A percentile compares a stretch with the other conserved stretches of the same genome.
Evolutionary conservation across 2,329 filamentous ascomycete genomes (phyloP).

Genomic region (Arthrobotrys entomopaga): DNA sequence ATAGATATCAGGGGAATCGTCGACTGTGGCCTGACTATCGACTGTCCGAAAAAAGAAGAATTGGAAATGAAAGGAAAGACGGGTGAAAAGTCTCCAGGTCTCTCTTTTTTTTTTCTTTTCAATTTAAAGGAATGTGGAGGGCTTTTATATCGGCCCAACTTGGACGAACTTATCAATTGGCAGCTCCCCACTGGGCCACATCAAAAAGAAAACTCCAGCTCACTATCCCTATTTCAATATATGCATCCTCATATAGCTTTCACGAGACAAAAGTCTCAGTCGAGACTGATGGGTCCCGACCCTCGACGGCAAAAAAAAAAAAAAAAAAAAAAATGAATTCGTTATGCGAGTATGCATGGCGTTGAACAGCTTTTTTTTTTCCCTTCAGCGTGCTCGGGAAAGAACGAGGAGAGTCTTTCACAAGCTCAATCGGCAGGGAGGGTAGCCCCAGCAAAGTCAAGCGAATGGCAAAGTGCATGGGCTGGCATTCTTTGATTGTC

Average conservation of each 20-base stretch:
- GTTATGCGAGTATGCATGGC: conserved; percentile 24
- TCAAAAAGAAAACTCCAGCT: conserved; percentile 15
- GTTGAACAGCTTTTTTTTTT: conserved; percentile 30
- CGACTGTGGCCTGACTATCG: conserved; percentile 52
- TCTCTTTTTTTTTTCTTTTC: background rate
- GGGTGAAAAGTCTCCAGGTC: conserved; percentile 10
- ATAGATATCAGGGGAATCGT: conserved; percentile 4
- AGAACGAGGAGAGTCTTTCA: conserved; percentile 26
- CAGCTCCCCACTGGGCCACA: conserved; percentile 32
- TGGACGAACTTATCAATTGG: conserved; percentile 36
- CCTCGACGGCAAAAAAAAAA: conserved; percentile 40
- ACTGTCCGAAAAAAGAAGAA: conserved; percentile 11
- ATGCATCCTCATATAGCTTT: conserved; percentile 24
- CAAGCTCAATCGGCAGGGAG: conserved; percentile 41
- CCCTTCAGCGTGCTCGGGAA: conserved; percentile 14
- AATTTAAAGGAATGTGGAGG: conserved; percentile 29
- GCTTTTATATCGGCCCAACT: conserved; percentile 29
- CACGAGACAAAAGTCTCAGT: conserved; percentile 13
- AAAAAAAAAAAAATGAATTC: too few species aligned
- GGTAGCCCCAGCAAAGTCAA: conserved; percentile 21
- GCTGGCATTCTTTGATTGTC: conserved; percentile 16
- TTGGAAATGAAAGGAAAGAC: background rate
- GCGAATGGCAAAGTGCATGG: conserved; percentile 43
- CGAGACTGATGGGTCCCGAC: conserved; percentile 29
- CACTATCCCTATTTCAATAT: conserved; percentile 35